phyloP scores from a whole-genome alignment of 208 protist genomes.

The Strigomonas culicis region DNA sequence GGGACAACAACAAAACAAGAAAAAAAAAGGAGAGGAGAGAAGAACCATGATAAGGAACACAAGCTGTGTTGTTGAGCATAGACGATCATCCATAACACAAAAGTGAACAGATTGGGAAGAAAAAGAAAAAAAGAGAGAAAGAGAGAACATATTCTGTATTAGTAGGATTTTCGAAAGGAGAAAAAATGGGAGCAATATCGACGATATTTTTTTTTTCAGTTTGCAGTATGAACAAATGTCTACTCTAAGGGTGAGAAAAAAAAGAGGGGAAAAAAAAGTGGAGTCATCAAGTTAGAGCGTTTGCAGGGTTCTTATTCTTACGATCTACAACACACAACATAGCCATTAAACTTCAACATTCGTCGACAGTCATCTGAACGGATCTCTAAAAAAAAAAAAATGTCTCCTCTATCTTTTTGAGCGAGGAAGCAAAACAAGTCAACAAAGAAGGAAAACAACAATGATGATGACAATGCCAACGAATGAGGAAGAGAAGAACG shows the following conservation, averaged over 20 bases:
- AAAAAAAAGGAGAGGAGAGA: constrained; percentile 10
- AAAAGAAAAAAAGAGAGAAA: constrained; percentile 12
- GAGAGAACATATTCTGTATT: background rate
- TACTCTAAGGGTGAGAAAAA: no score
- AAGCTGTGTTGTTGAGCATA: constrained; percentile 1
- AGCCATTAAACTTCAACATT: no score
- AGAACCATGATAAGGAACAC: constrained; percentile 7
- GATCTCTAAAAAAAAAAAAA: no score
- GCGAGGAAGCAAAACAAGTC: no score
- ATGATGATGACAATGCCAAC: no score
- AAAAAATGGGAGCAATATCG: no score
- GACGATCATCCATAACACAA: constrained; percentile 1
- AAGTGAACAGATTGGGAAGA: background rate
- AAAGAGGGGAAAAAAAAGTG: background rate
- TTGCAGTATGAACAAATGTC: no score
- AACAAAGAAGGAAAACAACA: no score
- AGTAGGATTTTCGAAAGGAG: background rate
- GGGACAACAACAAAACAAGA: constrained; percentile 6
- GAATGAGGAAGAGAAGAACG: background rate
- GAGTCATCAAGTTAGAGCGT: background rate
- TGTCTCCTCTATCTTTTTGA: no score
- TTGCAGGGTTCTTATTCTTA: background rate
- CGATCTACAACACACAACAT: background rate
- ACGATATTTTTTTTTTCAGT: no score
- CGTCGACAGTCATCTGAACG: no score